Base-by-base conservation (phyloP, 1,139 yeast species). In the Yamadazyma kanchanaburiensis region DNA sequence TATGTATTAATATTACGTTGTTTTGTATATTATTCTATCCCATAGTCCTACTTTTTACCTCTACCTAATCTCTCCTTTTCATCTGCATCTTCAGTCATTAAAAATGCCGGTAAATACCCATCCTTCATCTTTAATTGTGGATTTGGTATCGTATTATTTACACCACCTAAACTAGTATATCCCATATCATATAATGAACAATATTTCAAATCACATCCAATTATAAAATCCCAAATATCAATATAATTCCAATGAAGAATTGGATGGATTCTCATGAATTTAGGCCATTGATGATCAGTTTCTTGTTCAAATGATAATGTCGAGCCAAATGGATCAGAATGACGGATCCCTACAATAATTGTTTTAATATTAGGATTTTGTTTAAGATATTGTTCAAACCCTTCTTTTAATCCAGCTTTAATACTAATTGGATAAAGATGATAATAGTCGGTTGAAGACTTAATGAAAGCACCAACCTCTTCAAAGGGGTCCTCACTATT, bases 241-340 rank as follows among this genome's bases (percentile, higher is more conserved):
- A 69, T 71, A 45, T 83, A 85, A 25, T 71, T 71, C 95, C 95
- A 87, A 32, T 83, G 82, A 28, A 87, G 64, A 9, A 87, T 80
- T 0, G 96, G 95, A 46, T 86, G 91, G 7, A 86, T 66, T 26
- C 96, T 60, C 40, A 79, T 55, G 50, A 87, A 87, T 22, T 64
- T 60, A n/a, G 96, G 96, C 96, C 96, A 87, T 31, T 86, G 77
- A 39, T 77, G 81, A 49, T 87, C 95, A 0, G 96, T 87, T 23
- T 48, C 52, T 45, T 84, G 88, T 36, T 80, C 71, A 32, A 67
- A 67, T 11, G 61, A 40, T 22, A 87, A 61, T 10, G 58, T 42
- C 1, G 58, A 56, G 0, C 94, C 88, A 49, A 71, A 82, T 0
- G 96, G 96, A 49, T 87, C 96, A 4, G 83, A 72, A 36, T 82